Percentiles rank a stretch among this genome's conserved stretches.
Evolutionary conservation across 1,139 yeast genomes (phyloP).

Genomic region (Yamadazyma aaseri): DNA sequence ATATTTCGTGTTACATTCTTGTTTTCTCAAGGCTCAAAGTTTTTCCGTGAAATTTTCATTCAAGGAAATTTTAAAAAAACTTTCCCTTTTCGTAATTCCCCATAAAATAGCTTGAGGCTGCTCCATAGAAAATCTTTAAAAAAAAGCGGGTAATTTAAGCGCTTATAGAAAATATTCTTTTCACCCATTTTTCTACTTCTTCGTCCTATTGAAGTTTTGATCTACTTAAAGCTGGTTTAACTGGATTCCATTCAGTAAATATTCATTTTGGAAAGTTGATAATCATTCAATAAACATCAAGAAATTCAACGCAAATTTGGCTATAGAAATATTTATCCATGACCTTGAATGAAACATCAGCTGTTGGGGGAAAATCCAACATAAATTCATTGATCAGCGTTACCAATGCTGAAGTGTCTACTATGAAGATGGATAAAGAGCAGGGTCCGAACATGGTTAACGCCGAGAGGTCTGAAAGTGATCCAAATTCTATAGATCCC

Average conservation of each 20-base stretch:
- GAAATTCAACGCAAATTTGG: too few species aligned
- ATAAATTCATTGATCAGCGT: slow-evolving; percentile 4
- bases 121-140: neutral
- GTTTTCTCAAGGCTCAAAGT: too few species aligned
- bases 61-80: too few species aligned
- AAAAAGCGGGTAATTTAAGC: neutral
- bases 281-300: too few species aligned
- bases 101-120: neutral
- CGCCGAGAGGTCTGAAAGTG: neutral
- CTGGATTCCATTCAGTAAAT: too few species aligned
- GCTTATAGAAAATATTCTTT: neutral
- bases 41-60: slow-evolving; percentile 9
- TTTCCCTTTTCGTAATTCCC: slow-evolving; percentile 3
- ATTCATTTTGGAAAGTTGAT: too few species aligned
- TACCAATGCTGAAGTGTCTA: slow-evolving; percentile 2
- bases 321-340: too few species aligned
- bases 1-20: too few species aligned
- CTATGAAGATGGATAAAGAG: neutral
- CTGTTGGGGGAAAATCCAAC: neutral
- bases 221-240: too few species aligned
- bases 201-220: too few species aligned
- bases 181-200: neutral
- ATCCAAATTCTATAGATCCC: slow-evolving; percentile 1
- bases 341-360: slow-evolving; percentile 3
- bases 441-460: neutral